Evolutionary conservation across 2,329 filamentous ascomycete species (phyloP).

Genomic region (Zymoseptoria ardabiliae): DNA sequence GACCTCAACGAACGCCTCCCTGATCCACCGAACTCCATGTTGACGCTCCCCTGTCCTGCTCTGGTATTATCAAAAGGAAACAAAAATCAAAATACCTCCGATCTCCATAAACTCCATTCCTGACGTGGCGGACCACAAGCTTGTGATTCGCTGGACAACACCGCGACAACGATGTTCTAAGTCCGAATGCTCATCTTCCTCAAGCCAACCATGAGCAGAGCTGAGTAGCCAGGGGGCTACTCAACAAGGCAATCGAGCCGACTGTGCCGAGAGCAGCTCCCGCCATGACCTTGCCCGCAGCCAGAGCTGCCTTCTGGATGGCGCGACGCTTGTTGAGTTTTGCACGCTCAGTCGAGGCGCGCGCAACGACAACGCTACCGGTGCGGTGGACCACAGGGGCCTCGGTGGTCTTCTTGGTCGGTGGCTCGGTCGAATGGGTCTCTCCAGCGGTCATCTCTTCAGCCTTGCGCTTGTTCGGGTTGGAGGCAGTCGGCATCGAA

Average conservation of each 20-base stretch:
- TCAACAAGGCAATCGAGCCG: slow-evolving; percentile 22
- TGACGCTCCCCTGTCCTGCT: background rate
- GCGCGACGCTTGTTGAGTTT: slow-evolving; percentile 2
- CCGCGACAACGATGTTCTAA: background rate
- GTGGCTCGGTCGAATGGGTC: slow-evolving; percentile 1
- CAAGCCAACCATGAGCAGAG: slow-evolving; percentile 19
- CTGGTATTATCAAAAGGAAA: background rate
- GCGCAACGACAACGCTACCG: background rate
- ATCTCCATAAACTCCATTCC: background rate
- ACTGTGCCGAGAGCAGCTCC: slow-evolving; percentile 18
- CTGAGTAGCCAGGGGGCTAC: slow-evolving; percentile 20
- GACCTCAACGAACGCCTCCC: background rate
- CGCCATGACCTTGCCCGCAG: slow-evolving; percentile 13
- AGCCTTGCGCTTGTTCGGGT: slow-evolving; percentile 22
- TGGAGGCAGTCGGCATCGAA: background rate
- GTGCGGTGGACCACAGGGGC: slow-evolving; percentile 1
- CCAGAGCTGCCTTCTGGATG: slow-evolving; percentile 6
- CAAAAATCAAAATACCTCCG: background rate
- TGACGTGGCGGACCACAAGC: background rate
- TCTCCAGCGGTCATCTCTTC: slow-evolving; percentile 12
- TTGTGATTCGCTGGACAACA: background rate
- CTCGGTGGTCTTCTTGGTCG: slow-evolving; percentile 9
- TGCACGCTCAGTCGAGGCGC: background rate
- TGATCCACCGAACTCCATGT: background rate
- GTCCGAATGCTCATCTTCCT: background rate